Evolutionary conservation across 2,329 filamentous ascomycete species (phyloP), one percentile per base, ranked within the genome.

Genomic region (Metarhizium album): DNA sequence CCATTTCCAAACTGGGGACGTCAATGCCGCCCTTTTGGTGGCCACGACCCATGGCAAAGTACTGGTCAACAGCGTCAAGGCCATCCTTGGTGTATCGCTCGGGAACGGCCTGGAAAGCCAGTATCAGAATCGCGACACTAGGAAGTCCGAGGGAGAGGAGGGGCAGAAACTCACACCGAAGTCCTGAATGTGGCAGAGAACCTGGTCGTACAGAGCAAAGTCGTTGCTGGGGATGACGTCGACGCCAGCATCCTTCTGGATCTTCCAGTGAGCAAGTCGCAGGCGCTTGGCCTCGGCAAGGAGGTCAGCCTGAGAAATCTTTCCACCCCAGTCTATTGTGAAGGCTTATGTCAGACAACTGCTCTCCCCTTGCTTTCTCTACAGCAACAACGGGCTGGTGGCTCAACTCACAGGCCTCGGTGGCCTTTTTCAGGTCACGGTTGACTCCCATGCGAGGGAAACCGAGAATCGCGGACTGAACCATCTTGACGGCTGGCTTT

Each of bases 351-450:
- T 58, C 49, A 62, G 58, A 55, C 49, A 60, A 57, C 24, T 53
- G 29, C 14, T n/a, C 35, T 45, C 18, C 20, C 42, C 31, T 18
- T 29, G 22, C 24, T 35, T 37, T 4, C 16, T 33, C 16, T 33
- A 35, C 18, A 11, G 16, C 4, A 14, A 3, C 13, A n/a, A 47
- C 43, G 48, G 43, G 51, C 35, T 46, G 47, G 45, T 46, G 33
- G 47, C 23, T 37, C 23, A 40, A 75, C 75, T 67, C 60, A 79
- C 76, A 98, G 71, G 91, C 89, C 76, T 98, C 93, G 61, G 90
- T 98, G 68, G 93, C 93, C 84, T 98, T 98, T 86, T 98, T 98
- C 71, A 98, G 84, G 81, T 98, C 93, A 84, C 93, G 90, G 76
- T 94, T 87, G 66, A 82, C 87, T 75, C 93, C 93, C 88, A 97